phyloP scores from a whole-genome alignment of 345 rosid species.

The Murraya koenigii region DNA sequence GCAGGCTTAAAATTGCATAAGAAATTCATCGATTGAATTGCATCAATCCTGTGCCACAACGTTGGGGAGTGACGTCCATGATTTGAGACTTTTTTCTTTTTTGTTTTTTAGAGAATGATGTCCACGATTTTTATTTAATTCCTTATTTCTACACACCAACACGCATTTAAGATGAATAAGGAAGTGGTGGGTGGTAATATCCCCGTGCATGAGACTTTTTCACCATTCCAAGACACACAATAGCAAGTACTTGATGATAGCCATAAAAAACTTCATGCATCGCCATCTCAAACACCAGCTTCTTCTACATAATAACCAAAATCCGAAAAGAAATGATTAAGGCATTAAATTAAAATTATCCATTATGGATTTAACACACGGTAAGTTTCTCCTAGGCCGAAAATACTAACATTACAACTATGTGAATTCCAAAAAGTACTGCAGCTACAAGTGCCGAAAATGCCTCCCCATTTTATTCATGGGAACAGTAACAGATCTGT shows the following conservation, averaged over 20 bases:
- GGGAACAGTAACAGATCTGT: background rate
- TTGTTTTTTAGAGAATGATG: no score
- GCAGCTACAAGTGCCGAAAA: conserved; percentile 5
- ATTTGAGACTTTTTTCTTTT: no score
- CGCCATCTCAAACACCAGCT: background rate
- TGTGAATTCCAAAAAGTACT: background rate
- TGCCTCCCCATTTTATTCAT: conserved; percentile 18
- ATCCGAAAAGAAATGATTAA: background rate
- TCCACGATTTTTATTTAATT: no score
- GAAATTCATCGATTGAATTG: no score
- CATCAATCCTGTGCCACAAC: no score
- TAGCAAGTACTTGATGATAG: background rate
- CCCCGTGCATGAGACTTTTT: no score
- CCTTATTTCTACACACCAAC: no score
- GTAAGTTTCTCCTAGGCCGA: background rate
- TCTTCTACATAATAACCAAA: background rate
- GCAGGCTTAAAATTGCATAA: no score
- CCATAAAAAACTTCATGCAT: background rate
- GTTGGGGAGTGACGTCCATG: no score
- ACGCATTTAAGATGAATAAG: no score
- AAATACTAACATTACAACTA: background rate
- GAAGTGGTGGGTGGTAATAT: no score
- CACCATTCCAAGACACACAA: background rate
- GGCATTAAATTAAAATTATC: background rate
- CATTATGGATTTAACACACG: background rate